Evolutionary conservation across 2,329 filamentous ascomycete genomes (phyloP).

Genomic region (Ambrosiella cleistominuta): DNA sequence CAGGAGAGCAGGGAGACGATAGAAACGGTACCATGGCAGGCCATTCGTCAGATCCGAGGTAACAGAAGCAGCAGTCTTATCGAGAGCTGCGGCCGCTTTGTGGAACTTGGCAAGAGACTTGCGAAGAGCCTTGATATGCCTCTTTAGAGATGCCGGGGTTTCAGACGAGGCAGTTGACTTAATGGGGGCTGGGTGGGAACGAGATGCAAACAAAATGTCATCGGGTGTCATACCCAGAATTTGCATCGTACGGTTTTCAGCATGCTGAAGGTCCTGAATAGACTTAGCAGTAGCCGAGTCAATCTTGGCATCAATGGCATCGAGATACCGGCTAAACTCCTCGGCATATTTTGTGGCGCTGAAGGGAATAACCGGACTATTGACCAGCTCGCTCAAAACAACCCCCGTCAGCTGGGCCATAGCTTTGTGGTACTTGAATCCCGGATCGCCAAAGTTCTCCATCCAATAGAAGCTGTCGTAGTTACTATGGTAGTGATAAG

Average conservation of each 20-base stretch:
- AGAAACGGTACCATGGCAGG: conserved; percentile 65
- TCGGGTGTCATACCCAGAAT: conserved; percentile 16
- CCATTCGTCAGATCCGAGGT: conserved; percentile 29
- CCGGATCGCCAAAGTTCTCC: conserved; percentile 57
- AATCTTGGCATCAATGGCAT: conserved; percentile 33
- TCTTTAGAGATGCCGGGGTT: conserved; percentile 16
- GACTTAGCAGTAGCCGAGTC: conserved; percentile 14
- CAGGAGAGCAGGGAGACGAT: conserved; percentile 46
- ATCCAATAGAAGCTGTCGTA: conserved; percentile 89
- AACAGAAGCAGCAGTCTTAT: conserved; percentile 26
- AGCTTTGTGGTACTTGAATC: conserved; percentile 46
- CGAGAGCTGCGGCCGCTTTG: conserved; percentile 26
- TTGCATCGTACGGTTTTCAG: conserved; percentile 3
- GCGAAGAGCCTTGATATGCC: conserved; percentile 23
- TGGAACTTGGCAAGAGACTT: conserved; percentile 23
- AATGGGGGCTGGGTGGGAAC: conserved; percentile 14
- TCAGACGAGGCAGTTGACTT: not conserved
- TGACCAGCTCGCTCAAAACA: conserved; percentile 41
- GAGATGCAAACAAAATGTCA: conserved; percentile 18
- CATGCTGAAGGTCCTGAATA: not conserved
- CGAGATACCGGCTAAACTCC: conserved; percentile 34
- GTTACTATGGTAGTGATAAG: conserved; percentile 79
- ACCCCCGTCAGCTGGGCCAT: conserved; percentile 49
- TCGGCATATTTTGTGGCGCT: conserved; percentile 46
- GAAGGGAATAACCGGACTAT: conserved; percentile 45